Percentiles rank a stretch among this genome's conserved stretches.
Evolutionary conservation across 129 eudicot genomes (phyloP).

Genomic region (Pulicaria dysenterica): DNA sequence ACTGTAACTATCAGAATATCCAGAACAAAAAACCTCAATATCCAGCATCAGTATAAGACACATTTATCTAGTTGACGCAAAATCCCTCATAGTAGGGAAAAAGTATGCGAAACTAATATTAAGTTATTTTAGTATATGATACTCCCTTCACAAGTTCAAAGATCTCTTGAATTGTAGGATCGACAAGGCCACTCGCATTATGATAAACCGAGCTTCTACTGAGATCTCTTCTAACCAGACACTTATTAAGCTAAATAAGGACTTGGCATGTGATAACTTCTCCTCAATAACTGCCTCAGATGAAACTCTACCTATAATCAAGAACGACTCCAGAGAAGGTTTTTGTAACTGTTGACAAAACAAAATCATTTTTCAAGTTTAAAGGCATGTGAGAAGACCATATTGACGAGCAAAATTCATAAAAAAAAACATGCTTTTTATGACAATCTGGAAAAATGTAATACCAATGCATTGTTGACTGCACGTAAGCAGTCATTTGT

Average conservation of each 20-base stretch:
- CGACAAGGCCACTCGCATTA: constrained; percentile 77
- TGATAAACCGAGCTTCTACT: constrained; percentile 62
- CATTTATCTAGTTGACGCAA: constrained; percentile 23
- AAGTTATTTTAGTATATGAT: neutral
- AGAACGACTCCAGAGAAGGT: constrained; percentile 74
- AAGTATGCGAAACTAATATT: constrained; percentile 10
- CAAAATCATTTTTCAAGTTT: neutral
- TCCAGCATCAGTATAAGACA: constrained; percentile 3
- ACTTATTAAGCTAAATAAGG: constrained; percentile 50
- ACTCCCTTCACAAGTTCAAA: constrained; percentile 41
- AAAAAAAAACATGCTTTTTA: neutral
- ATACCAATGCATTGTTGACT: constrained; percentile 80
- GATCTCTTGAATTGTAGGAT: constrained; percentile 54
- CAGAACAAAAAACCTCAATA: neutral
- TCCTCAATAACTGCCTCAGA: constrained; percentile 80
- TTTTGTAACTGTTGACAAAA: constrained; percentile 63
- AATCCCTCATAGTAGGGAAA: constrained; percentile 3
- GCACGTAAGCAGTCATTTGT: constrained; percentile 94
- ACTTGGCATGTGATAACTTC: constrained; percentile 45
- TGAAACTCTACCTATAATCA: constrained; percentile 88
- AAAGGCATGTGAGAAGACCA: constrained; percentile 3
- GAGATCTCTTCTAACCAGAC: constrained; percentile 65
- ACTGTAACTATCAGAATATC: constrained; percentile 7
- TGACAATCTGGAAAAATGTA: constrained; percentile 10
- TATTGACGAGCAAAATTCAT: constrained; percentile 11